Conservation (phyloP, 257 asterid species). For the Marsdenia floribunda region DNA sequence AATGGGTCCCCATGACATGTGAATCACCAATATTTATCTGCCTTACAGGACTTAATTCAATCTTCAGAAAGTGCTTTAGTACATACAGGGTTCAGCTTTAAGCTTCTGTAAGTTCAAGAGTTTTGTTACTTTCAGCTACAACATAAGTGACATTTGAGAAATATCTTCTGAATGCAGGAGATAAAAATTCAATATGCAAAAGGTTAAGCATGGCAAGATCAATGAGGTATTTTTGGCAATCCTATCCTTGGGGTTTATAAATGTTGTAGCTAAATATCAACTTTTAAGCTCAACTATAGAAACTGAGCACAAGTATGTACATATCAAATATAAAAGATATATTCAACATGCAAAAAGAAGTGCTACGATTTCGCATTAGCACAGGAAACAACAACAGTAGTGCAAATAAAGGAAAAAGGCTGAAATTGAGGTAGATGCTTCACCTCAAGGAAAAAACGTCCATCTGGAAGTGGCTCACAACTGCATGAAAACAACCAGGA, state of each 20-base stretch:
- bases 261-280: not conserved
- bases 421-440: slow-evolving; percentile 8
- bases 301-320: not conserved
- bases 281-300: not conserved
- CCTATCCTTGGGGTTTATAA: not conserved
- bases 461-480: slow-evolving; percentile 98
- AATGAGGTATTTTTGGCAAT: not conserved
- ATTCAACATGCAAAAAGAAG: not conserved
- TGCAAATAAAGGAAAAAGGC: slow-evolving; percentile 6
- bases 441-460: slow-evolving; percentile 97
- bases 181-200: not conserved
- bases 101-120: not conserved
- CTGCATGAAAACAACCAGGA: slow-evolving; percentile 47
- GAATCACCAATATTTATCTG: not conserved
- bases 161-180: not conserved
- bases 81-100: not conserved
- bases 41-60: not conserved
- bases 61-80: not conserved
- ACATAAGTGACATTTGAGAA: not conserved
- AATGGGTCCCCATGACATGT: not conserved
- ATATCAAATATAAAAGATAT: not conserved
- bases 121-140: not conserved
- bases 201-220: not conserved
- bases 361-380: not conserved
- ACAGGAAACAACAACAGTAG: not conserved